Conservation (phyloP, 106 monocot genomes). For the Alisma plantagoaquatica region DNA sequence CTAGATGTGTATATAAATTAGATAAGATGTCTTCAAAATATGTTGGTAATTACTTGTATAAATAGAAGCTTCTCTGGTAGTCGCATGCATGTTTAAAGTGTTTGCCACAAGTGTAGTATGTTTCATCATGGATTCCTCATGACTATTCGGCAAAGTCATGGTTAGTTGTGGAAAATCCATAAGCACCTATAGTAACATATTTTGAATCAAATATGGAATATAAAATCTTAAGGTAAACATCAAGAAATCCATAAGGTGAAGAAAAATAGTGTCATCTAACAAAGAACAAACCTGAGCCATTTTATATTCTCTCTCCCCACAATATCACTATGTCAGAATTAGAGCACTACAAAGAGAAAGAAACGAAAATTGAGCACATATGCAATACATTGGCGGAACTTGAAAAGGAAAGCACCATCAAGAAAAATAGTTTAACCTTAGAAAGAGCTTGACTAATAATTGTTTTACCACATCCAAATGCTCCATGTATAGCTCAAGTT, state of each 20-base stretch:
- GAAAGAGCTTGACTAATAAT: constrained; percentile 99
- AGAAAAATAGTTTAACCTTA: constrained; percentile 36
- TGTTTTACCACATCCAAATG: constrained; percentile 98
- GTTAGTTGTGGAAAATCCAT: constrained; percentile 99
- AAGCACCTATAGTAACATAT: too few species aligned
- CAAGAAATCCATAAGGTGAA: too few species aligned
- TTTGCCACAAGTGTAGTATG: constrained; percentile 97
- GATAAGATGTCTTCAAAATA: too few species aligned
- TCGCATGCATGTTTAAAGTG: constrained; percentile 99
- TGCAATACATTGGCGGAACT: neutral
- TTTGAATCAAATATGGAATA: too few species aligned
- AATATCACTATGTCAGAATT: constrained; percentile 95
- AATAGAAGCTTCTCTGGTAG: constrained; percentile 97
- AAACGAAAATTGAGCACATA: neutral
- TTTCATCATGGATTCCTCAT: constrained; percentile 99
- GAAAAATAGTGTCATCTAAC: too few species aligned
- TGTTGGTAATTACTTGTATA: constrained; percentile 68
- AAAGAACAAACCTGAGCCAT: constrained; percentile 99
- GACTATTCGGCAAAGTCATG: constrained; percentile 91
- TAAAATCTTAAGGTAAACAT: too few species aligned
- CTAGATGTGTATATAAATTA: too few species aligned
- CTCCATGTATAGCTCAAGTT: constrained; percentile 97
- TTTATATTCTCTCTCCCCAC: constrained; percentile 99
- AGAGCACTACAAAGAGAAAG: constrained; percentile 63
- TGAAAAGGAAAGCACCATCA: too few species aligned